Conservation (phyloP, 805 yeast genomes). For the Barnettozyma salicaria region DNA sequence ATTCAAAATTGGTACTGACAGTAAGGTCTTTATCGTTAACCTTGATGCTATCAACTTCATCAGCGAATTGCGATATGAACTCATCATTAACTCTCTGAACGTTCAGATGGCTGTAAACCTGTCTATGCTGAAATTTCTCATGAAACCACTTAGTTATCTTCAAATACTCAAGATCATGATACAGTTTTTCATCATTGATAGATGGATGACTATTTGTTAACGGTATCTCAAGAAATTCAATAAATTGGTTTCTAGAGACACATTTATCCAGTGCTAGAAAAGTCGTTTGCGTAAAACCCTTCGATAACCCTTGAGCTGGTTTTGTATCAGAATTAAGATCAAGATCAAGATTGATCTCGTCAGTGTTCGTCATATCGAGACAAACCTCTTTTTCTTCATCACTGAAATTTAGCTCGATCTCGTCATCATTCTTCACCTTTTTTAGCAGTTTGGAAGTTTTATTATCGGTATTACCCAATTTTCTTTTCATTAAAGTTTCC, state of each 20-base stretch:
- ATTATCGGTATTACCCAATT: conserved; percentile 7
- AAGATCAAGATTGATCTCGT: conserved; percentile 28
- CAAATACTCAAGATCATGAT: conserved; percentile 19
- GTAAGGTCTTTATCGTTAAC: conserved; percentile 4
- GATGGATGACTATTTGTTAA: conserved; percentile 23
- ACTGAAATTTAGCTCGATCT: conserved; percentile 24
- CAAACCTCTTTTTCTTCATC: conserved; percentile 3
- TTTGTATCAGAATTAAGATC: no score
- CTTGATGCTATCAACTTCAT: conserved; percentile 14
- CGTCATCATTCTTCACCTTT: conserved; percentile 18
- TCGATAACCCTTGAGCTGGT: no score
- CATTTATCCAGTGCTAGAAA: conserved; percentile 87
- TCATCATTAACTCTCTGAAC: conserved; percentile 10
- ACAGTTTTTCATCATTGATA: conserved; percentile 1
- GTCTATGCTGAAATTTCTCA: conserved; percentile 9
- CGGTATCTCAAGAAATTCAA: conserved; percentile 46
- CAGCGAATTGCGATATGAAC: conserved; percentile 14
- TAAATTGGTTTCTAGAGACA: conserved; percentile 52
- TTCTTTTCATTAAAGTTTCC: conserved; percentile 11
- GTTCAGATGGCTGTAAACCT: conserved; percentile 12
- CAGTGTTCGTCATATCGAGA: conserved; percentile 6
- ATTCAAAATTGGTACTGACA: conserved; percentile 14
- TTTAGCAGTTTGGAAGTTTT: no score
- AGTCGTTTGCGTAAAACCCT: conserved; percentile 30
- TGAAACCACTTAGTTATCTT: conserved; percentile 20